A percentile compares a stretch with the other conserved stretches of the same genome.
Evolutionary conservation across 345 rosid genomes (phyloP).

Genomic region (Syzygium aqueum): DNA sequence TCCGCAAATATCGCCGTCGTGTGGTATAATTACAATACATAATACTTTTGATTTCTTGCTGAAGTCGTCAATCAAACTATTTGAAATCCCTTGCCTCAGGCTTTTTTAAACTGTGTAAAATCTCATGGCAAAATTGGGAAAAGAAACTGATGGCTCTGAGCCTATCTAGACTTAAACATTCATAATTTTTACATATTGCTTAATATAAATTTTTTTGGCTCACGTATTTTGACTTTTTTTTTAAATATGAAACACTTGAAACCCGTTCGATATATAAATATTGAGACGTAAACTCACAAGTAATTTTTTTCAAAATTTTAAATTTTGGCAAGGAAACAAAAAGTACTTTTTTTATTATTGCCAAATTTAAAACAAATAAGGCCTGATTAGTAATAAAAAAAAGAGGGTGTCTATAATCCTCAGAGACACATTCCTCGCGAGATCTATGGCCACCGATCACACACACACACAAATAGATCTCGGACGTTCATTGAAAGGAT

Average conservation of each 20-base stretch:
- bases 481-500: background rate
- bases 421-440: background rate
- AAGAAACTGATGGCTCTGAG: background rate
- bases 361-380: background rate
- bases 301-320: background rate
- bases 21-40: background rate
- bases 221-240: background rate
- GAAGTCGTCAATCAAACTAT: background rate
- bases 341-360: background rate
- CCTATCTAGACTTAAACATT: background rate
- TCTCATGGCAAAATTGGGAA: background rate
- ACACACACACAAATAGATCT: background rate
- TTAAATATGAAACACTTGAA: background rate
- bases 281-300: background rate
- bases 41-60: background rate
- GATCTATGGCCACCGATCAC: background rate
- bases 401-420: background rate
- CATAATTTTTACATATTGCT: background rate
- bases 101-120: background rate
- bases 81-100: background rate
- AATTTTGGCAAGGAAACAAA: background rate
- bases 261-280: background rate
- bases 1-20: accelerated
- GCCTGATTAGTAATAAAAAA: background rate
- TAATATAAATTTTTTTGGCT: background rate